phyloP scores from a whole-genome alignment of 108 stramenopile species.

The Fistulifera pelliculosa region DNA sequence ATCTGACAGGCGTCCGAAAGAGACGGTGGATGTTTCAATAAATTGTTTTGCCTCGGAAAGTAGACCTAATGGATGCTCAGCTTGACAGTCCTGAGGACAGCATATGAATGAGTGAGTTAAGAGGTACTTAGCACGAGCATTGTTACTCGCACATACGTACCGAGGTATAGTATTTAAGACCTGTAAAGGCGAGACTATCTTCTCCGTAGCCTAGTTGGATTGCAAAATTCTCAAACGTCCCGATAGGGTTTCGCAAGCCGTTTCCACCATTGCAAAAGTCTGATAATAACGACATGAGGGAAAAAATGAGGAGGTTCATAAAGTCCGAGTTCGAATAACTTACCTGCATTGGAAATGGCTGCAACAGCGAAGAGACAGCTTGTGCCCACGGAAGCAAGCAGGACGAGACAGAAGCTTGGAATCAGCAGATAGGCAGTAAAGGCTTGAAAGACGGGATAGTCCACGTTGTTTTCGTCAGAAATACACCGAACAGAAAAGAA shows the following conservation, averaged over 20 bases:
- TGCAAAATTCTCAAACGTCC: slow-evolving; percentile 22
- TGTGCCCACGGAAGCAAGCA: slow-evolving; percentile 7
- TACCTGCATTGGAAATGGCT: slow-evolving; percentile 24
- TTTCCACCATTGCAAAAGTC: slow-evolving; percentile 43
- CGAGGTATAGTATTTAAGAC: slow-evolving; percentile 25
- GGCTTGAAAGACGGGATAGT: slow-evolving; percentile 13
- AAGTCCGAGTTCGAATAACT: neutral
- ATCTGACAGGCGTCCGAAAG: no score
- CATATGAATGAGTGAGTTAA: neutral
- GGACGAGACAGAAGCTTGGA: slow-evolving; percentile 20
- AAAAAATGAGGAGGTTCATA: no score
- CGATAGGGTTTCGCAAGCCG: slow-evolving; percentile 19
- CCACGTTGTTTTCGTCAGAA: slow-evolving; percentile 28
- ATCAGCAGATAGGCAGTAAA: slow-evolving; percentile 21
- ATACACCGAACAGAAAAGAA: slow-evolving; percentile 21
- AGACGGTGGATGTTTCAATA: no score
- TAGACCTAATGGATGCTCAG: slow-evolving; percentile 1
- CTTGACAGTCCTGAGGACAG: neutral
- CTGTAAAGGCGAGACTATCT: neutral
- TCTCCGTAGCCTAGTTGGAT: neutral
- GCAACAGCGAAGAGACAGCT: slow-evolving; percentile 17
- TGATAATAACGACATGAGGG: neutral
- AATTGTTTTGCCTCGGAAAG: neutral
- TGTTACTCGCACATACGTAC: slow-evolving; percentile 18
- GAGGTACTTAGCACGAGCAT: neutral